Base-by-base conservation (phyloP, 1,284 basidiomycete species). In the Baeospora myosura region DNA sequence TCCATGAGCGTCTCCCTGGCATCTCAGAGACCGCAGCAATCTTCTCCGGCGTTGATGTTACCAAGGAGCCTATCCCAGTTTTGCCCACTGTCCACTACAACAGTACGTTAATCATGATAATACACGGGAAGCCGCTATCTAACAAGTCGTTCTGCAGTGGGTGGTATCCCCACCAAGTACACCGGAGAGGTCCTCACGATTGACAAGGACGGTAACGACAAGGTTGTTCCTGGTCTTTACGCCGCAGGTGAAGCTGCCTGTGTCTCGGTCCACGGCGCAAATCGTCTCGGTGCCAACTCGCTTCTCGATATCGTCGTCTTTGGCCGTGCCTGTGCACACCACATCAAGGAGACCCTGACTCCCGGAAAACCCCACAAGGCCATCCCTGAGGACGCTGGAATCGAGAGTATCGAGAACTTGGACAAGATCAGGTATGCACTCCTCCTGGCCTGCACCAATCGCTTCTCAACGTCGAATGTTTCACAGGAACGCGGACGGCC, bases 21-120 rank as follows among this genome's bases (percentile, higher is more conserved):
- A 98, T 99, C 62, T 98, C 96, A 41, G 96, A 99, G 75, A 99
- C 96, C 8, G 96, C 96, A 26, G 88, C 95, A 50, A 98, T 99
- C 60, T 99, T 99, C 71, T 81, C 92, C 58, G 96, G 96, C 67
- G 96, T 98, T 52, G 96, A 99, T 65, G 96, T 99, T 49, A 98
- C 96, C 52, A 98, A 98, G 74, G 95, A 98, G 65, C 96, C 96
- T 39, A 97, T 97, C 57, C 93, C 93, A 42, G 96, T 99, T 28
- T 65, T 97, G 50, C 94, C 93, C 33, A 97, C 93, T 34, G 93
- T 95, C 36, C 91, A 96, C 66, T 95, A 95, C 68, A 95, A 94
- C 64, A 89, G 88, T 91, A 63, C 64, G 87, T 64, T n/a, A n/a
- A n/a, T 4, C 44, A 31, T 44, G 20, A 37, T 21, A 1, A 3